phyloP scores from a whole-genome alignment of 306 rosid species.

The Quercus aquifolioides region DNA sequence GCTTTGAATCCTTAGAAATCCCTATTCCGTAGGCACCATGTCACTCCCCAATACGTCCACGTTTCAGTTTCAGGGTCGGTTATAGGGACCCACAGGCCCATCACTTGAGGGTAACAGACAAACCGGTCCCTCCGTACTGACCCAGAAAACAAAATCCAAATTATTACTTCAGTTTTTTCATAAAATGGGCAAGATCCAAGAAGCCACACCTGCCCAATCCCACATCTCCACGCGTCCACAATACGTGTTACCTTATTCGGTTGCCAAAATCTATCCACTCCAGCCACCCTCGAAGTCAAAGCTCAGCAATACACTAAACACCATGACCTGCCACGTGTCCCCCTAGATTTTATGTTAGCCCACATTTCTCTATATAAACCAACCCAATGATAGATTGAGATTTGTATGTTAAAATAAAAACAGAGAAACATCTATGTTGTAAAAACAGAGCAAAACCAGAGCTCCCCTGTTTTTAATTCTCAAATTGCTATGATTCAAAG shows the following conservation, averaged over 20 bases:
- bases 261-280: neutral
- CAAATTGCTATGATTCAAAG: too few species aligned
- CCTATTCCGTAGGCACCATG: constrained; percentile 18
- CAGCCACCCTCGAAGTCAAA: constrained; percentile 6
- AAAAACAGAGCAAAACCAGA: neutral
- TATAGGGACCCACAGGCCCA: constrained; percentile 20
- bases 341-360: neutral
- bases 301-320: neutral
- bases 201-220: neutral
- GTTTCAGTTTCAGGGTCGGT: constrained; percentile 46
- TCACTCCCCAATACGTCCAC: constrained; percentile 30
- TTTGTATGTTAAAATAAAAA: too few species aligned
- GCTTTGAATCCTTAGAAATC: neutral
- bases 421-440: too few species aligned
- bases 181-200: neutral
- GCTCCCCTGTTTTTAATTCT: too few species aligned
- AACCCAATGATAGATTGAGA: too few species aligned
- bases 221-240: constrained; percentile 33
- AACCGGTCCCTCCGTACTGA: neutral
- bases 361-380: constrained; percentile 3
- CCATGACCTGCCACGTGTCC: constrained; percentile 31
- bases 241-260: neutral
- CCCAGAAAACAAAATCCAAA: neutral
- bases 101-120: neutral
- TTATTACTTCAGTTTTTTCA: neutral